Percentiles rank a stretch among this genome's conserved stretches.
Conservation (phyloP, 23 red algal species). For the Pyropia haitanensis region DNA sequence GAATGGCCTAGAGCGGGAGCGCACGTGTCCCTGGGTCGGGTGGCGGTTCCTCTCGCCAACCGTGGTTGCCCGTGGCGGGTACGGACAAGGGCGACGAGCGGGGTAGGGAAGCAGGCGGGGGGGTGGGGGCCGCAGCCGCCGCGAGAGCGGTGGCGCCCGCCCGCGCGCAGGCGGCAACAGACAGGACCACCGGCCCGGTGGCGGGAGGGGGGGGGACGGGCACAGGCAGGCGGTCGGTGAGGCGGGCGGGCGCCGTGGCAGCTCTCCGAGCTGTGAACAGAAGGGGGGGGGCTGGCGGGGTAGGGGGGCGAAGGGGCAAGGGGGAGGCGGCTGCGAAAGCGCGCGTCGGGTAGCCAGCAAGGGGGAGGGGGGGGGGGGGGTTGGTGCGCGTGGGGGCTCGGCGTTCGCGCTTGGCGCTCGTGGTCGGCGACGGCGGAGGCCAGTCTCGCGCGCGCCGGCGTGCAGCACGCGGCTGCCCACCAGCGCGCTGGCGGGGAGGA, state of each 20-base stretch:
- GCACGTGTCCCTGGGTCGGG: no score
- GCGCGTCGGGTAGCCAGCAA: no score
- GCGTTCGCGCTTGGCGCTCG: no score
- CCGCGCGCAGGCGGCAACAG: neutral
- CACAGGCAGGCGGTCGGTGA: slow-evolving; percentile 3
- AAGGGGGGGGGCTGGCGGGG: neutral
- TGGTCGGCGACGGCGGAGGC: no score
- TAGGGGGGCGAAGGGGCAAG: neutral
- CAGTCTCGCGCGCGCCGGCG: no score
- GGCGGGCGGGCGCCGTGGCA: neutral
- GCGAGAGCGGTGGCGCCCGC: neutral
- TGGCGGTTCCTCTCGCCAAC: no score
- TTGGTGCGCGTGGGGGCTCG: no score
- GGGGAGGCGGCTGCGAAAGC: no score
- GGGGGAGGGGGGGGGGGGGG: no score
- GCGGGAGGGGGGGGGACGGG: neutral
- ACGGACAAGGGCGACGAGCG: neutral
- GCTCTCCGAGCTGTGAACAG: neutral
- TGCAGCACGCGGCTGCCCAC: no score
- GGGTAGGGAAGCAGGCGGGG: neutral
- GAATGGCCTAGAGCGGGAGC: slow-evolving; percentile 7
- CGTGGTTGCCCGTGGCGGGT: neutral
- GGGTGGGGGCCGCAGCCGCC: neutral
- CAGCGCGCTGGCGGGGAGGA: no score
- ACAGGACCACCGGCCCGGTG: neutral